Base-by-base conservation (phyloP, 1,284 basidiomycete genomes). In the Coniferiporia sulphurascens region DNA sequence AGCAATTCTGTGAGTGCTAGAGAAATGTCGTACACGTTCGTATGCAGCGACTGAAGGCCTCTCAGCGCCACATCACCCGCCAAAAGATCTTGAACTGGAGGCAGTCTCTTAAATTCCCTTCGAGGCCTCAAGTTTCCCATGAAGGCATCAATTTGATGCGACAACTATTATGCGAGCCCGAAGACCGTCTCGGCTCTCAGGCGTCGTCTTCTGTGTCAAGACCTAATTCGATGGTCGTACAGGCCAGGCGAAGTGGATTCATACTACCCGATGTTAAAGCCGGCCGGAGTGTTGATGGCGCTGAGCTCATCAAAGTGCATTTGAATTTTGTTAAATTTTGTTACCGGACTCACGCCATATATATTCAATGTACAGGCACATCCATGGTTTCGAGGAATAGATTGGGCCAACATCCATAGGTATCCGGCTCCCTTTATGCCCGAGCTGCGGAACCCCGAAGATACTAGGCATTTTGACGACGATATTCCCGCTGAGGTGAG, bases 71-170 rank as follows among this genome's bases (percentile, higher is more conserved):
- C 73, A 83, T 92, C 64, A 95, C 94, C 55, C 82, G 93, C 58
- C 90, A 93, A 74, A 93, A 93, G 75, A 94, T 95, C 70, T 77
- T 97, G 65, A 95, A 95, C 74, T 98, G 94, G 94, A 86, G 86
- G 63, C 85, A 89, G 70, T 85, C 87, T 36, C 80, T 98, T 63
- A 85, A 87, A 59, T 98, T 98, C 74, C 94, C 95, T 2, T 80
- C 89, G 19, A 83, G 85, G 64, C 93, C 93, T 61, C 81, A 79
- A 60, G 86, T 96, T 58, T 94, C 93, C 32, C 83, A 84, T 65
- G 91, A 95, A 72, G 95, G 88, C 41, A 81, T 93, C 63, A 87
- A 89, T 74, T 79, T 98, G 67, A 93, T 98, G 81, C 81, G 87
- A 65, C 84, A 85, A 62, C 80, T 98, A 17, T 82, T 98, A 36